Conservation (phyloP, 1,139 yeast genomes). For the Blastobotrys capitulatus region DNA sequence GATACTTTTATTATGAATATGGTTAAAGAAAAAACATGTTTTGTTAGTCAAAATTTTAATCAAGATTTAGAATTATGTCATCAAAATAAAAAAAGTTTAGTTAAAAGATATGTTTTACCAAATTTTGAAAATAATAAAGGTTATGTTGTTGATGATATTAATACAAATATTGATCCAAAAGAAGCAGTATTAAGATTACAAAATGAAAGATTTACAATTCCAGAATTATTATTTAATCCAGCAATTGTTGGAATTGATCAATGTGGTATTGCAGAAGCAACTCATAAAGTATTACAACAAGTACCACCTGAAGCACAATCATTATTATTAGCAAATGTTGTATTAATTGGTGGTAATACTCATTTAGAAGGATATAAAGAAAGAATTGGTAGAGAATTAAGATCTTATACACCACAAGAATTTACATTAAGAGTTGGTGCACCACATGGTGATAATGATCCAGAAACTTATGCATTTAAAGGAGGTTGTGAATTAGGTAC, state of each 20-base stretch:
- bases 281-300: conserved; percentile 61
- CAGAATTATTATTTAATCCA: conserved; percentile 85
- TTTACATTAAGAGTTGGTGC: conserved; percentile 43
- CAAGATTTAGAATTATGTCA: conserved; percentile 42
- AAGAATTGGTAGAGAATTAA: conserved; percentile 43
- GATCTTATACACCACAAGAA: conserved; percentile 32
- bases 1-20: conserved; percentile 82
- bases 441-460: conserved; percentile 33
- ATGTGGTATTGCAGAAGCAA: conserved; percentile 67
- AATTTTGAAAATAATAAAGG: conserved; percentile 78
- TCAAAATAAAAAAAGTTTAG: conserved; percentile 24
- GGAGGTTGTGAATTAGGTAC: conserved; percentile 52
- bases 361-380: conserved; percentile 61
- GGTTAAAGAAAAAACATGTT: conserved; percentile 77
- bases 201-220: conserved; percentile 83
- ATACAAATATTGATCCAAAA: conserved; percentile 16
- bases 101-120: conserved; percentile 73
- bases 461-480: conserved; percentile 48
- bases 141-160: conserved; percentile 43
- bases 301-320: conserved; percentile 76
- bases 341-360: conserved; percentile 78
- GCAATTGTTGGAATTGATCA: conserved; percentile 73
- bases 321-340: conserved; percentile 71
- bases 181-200: conserved; percentile 48
- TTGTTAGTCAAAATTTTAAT: conserved; percentile 62